Conservation (phyloP, 1,139 yeast genomes). For the Yamadazyma oceani region DNA sequence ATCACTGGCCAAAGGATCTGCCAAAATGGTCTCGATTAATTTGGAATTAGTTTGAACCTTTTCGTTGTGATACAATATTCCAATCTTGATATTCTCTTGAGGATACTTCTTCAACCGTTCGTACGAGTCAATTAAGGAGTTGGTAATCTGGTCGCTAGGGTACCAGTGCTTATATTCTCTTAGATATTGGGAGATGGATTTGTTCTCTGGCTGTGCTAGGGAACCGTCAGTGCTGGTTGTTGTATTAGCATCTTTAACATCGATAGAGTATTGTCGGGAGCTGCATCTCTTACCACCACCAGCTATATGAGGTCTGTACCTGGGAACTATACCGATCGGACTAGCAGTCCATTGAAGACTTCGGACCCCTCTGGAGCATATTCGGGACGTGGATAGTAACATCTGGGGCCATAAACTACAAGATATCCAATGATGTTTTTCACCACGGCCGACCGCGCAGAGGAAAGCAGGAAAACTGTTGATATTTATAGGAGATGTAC, state of each 20-base stretch:
- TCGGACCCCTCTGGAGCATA: no score
- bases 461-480: no score
- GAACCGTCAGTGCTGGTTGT: neutral
- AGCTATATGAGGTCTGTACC: no score
- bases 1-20: slow-evolving; percentile 43
- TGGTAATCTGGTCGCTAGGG: slow-evolving; percentile 27
- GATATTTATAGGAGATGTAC: no score
- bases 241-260: neutral
- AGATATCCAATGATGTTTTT: no score
- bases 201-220: neutral
- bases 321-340: no score
- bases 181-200: slow-evolving; percentile 12
- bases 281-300: no score
- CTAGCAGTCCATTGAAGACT: no score
- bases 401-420: no score
- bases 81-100: slow-evolving; percentile 25
- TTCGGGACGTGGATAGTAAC: no score
- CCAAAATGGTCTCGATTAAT: slow-evolving; percentile 35
- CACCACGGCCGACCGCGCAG: no score
- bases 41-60: slow-evolving; percentile 22
- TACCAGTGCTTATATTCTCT: slow-evolving; percentile 21
- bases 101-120: slow-evolving; percentile 14
- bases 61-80: slow-evolving; percentile 30
- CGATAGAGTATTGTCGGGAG: neutral
- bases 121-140: slow-evolving; percentile 19